Evolutionary conservation across 805 yeast species (phyloP).

Genomic region (Yarrowia sp.): DNA sequence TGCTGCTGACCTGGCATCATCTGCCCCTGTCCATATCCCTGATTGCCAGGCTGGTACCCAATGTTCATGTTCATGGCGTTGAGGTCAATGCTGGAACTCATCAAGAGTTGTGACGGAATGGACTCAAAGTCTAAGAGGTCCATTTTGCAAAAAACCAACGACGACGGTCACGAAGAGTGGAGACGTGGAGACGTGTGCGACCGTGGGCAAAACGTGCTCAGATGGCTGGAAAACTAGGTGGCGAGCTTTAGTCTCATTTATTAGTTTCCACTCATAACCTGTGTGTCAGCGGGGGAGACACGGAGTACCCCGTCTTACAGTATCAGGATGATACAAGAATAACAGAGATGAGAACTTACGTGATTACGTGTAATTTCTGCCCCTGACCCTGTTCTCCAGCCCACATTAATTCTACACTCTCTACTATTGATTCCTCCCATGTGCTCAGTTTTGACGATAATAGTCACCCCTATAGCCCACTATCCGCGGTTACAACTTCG

Average conservation of each 20-base stretch:
- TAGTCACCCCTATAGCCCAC: too few species aligned
- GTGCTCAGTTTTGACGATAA: too few species aligned
- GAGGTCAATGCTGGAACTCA: conserved; percentile 12
- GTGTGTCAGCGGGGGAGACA: background rate
- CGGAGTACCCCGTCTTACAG: too few species aligned
- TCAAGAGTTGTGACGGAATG: background rate
- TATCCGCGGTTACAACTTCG: too few species aligned
- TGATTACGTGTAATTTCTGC: too few species aligned
- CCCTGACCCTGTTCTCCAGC: too few species aligned
- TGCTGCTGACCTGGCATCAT: background rate
- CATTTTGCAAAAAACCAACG: background rate
- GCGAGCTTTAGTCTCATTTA: background rate
- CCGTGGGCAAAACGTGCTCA: background rate
- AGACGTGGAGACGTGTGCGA: background rate
- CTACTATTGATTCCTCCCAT: too few species aligned
- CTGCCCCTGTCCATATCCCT: conserved; percentile 6
- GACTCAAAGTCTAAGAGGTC: conserved; percentile 24
- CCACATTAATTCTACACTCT: too few species aligned
- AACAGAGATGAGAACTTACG: too few species aligned
- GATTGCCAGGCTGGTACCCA: conserved; percentile 4
- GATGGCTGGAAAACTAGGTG: too few species aligned
- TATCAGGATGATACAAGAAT: too few species aligned
- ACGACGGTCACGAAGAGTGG: background rate
- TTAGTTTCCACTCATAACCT: background rate
- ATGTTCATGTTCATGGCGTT: conserved; percentile 25